Percentiles rank a stretch among this genome's conserved stretches.
phyloP scores from a whole-genome alignment of 768 basidiomycete species.

The Rhizopogon vesiculosus region DNA sequence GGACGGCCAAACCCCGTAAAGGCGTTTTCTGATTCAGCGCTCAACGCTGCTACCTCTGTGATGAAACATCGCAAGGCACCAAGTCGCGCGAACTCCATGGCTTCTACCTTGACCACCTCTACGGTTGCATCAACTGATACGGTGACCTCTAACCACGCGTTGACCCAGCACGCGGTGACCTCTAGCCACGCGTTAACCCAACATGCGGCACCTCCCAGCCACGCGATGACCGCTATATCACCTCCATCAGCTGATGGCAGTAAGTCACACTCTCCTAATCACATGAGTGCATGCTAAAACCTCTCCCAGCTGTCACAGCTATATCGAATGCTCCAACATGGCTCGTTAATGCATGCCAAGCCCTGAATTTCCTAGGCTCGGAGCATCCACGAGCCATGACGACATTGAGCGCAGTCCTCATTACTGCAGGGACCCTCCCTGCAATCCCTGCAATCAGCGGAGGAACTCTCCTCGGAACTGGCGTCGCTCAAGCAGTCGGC shows the following conservation, averaged over 20 bases:
- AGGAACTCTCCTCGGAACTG: slow-evolving; percentile 66
- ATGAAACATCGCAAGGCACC: slow-evolving; percentile 23
- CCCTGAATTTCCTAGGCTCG: slow-evolving; percentile 66
- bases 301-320: slow-evolving; percentile 31
- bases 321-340: slow-evolving; percentile 65
- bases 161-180: neutral
- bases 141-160: neutral
- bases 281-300: neutral
- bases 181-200: neutral
- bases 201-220: neutral
- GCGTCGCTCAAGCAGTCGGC: slow-evolving; percentile 73
- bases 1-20: slow-evolving; percentile 31
- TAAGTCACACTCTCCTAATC: neutral
- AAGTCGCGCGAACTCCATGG: slow-evolving; percentile 27
- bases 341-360: slow-evolving; percentile 73
- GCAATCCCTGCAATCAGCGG: slow-evolving; percentile 67
- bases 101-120: slow-evolving; percentile 15
- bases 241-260: slow-evolving; percentile 2
- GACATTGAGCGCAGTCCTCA: slow-evolving; percentile 70
- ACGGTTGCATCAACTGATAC: neutral
- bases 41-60: slow-evolving; percentile 23
- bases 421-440: slow-evolving; percentile 73
- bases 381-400: slow-evolving; percentile 78
- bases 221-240: neutral
- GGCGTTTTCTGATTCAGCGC: slow-evolving; percentile 26